These are phyloP conservation scores for Viola odorata DNA, from an alignment of 345 rosid genomes.

Conservation along the genomic window DNA sequence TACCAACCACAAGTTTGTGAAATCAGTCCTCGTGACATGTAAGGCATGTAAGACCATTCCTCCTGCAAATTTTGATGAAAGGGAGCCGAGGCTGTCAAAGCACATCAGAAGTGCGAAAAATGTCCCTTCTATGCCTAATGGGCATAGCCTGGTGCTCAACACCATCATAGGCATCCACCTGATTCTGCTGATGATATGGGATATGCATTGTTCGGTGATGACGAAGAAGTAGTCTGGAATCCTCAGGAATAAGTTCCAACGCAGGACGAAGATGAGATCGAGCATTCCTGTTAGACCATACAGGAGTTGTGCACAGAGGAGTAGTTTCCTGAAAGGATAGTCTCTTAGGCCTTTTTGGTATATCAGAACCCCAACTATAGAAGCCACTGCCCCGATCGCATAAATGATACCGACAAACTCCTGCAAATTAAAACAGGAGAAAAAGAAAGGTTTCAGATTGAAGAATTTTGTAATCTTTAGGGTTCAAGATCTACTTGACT, in stretches of 20 bases:
- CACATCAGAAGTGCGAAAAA: slow-evolving; percentile 74
- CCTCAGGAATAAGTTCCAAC: slow-evolving; percentile 61
- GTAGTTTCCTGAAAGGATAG: slow-evolving; percentile 50
- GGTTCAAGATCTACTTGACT: too few species aligned
- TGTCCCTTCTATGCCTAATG: slow-evolving; percentile 75
- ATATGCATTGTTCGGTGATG: slow-evolving; percentile 57
- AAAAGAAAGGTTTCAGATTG: too few species aligned
- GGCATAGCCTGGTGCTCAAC: slow-evolving; percentile 67
- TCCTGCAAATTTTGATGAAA: slow-evolving; percentile 67
- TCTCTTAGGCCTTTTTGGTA: slow-evolving; percentile 66
- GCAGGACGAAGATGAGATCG: slow-evolving; percentile 55
- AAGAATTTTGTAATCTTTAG: too few species aligned
- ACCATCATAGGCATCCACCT: slow-evolving; percentile 82
- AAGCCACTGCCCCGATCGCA: slow-evolving; percentile 71
- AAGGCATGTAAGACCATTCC: slow-evolving; percentile 52
- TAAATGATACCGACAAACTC: slow-evolving; percentile 63
- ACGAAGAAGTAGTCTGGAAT: slow-evolving; percentile 75
- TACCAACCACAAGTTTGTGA: slow-evolving; percentile 58
- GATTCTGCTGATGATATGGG: slow-evolving; percentile 49
- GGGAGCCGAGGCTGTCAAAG: slow-evolving; percentile 61
- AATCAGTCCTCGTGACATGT: slow-evolving; percentile 56
- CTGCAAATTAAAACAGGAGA: slow-evolving; percentile 29
- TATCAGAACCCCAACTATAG: slow-evolving; percentile 65
- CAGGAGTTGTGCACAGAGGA: slow-evolving; percentile 58
- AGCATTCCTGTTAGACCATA: slow-evolving; percentile 62